Evolutionary conservation across 2,329 filamentous ascomycete species (phyloP), one percentile per base, ranked within the genome.

Genomic region (Aspergillus sp.): DNA sequence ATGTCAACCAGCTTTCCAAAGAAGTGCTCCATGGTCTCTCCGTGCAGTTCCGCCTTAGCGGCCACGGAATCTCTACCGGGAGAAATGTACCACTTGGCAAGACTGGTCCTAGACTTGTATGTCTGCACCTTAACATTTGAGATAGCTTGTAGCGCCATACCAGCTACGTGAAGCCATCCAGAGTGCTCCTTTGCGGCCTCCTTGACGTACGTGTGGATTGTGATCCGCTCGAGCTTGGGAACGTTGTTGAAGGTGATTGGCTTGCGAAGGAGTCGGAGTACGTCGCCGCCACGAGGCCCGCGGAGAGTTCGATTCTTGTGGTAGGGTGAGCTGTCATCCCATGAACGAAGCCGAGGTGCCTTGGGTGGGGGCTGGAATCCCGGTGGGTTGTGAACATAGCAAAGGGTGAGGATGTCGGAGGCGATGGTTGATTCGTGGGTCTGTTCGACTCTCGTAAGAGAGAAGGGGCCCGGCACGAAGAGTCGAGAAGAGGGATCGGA

Each of bases 261-360:
- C 62, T 83, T 82, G 58, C 82, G 74, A 48, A 81, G 70, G 17
- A 81, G 72, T 5, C 77, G 77, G 46, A 81, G 68, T 17, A 79
- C 76, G 62, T 90, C 86, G 63, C 87, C 85, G 64, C 95, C 95
- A 69, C 93, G 85, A 5, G 95, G 95, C 1, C 89, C 90, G 63
- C 95, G 88, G 64, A 90, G 85, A 4, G 90, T 89, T 67, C 95
- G 85, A 76, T 96, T 96, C 79, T 92, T 91, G 82, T 93, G 93
- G 79, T 99, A 99, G 2, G 93, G 95, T 7, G 91, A 96, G 52
- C 89, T 90, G 67, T 89, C 93, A 60, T 93, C 89, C 95, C 95
- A 99, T 67, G 84, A 79, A 57, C 95, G 86, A 66, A 98, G 79
- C 62, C 90, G 87, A 60, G 91, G 85, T 2, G 80, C 76, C 70